These are phyloP conservation scores for Andrographis paniculata DNA, from an alignment of 305 asterid genomes.

Conservation along the genomic window DNA sequence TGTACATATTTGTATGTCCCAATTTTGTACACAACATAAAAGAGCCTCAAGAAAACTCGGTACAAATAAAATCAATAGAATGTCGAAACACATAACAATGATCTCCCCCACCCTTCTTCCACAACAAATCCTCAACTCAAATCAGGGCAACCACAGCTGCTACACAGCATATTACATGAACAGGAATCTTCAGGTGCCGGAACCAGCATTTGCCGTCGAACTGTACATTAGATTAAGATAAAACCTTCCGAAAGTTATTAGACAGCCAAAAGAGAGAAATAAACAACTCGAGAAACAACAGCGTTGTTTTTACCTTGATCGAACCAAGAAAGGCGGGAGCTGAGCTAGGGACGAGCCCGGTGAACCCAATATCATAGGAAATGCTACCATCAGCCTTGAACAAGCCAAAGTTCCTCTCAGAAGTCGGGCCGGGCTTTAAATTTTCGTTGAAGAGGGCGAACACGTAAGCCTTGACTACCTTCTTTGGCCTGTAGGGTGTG, in stretches of 20 bases:
- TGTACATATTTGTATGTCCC: no score
- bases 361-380: slow-evolving; percentile 63
- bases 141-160: slow-evolving; percentile 21
- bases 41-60: no score
- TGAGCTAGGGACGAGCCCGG: slow-evolving; percentile 51
- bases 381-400: slow-evolving; percentile 76
- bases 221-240: no score
- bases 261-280: slow-evolving; percentile 6
- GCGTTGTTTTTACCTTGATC: slow-evolving; percentile 24
- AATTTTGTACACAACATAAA: no score
- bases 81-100: background rate
- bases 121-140: slow-evolving; percentile 11
- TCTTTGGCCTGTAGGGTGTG: slow-evolving; percentile 70
- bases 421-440: slow-evolving; percentile 71
- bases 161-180: slow-evolving; percentile 14
- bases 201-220: slow-evolving; percentile 3
- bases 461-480: slow-evolving; percentile 47
- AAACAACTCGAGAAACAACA: no score
- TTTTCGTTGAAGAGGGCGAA: slow-evolving; percentile 76
- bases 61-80: background rate
- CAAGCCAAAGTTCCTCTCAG: no score
- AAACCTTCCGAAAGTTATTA: no score
- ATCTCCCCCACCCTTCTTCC: no score
- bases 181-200: slow-evolving; percentile 14
- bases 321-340: slow-evolving; percentile 25